phyloP scores from a whole-genome alignment of 441 rosid species.

The Jatropha multifida region DNA sequence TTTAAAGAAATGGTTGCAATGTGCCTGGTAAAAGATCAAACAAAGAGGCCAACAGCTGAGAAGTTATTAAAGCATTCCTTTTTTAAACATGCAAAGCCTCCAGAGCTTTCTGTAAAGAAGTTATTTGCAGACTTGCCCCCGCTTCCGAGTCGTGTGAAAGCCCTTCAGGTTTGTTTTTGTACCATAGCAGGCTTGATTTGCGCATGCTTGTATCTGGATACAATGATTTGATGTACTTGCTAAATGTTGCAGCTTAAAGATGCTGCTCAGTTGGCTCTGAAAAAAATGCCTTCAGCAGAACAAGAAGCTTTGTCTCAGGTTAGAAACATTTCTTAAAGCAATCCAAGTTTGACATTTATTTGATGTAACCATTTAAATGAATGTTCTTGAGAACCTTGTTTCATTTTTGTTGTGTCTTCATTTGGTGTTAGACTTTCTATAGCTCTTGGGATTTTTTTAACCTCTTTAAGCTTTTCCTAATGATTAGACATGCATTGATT shows the following conservation, averaged over 20 bases:
- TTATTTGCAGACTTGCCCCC: constrained; percentile 83
- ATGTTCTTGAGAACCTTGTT: constrained; percentile 2
- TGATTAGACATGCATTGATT: constrained; percentile 1
- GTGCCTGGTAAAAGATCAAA: constrained; percentile 99
- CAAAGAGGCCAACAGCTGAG: constrained; percentile 97
- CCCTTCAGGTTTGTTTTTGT: constrained; percentile 70
- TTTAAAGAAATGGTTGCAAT: constrained; percentile 99
- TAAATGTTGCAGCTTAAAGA: constrained; percentile 74
- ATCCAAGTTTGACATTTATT: constrained; percentile 7
- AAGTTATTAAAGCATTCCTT: constrained; percentile 86
- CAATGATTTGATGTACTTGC: constrained; percentile 24
- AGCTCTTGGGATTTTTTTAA: too few species aligned
- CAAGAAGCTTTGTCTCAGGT: constrained; percentile 97
- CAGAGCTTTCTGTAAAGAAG: constrained; percentile 76
- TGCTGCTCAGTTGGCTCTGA: constrained; percentile 87
- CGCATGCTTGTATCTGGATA: constrained; percentile 18
- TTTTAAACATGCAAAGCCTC: constrained; percentile 90
- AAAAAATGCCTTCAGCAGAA: constrained; percentile 92
- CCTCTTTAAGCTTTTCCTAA: too few species aligned
- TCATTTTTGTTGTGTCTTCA: too few species aligned
- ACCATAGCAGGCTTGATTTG: constrained; percentile 16
- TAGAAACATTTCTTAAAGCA: constrained; percentile 14
- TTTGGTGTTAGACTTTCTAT: too few species aligned
- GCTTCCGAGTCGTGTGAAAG: constrained; percentile 91
- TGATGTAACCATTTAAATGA: neutral